Base-by-base conservation (phyloP, 1,284 basidiomycete species). In the Sphagnurus paluster region DNA sequence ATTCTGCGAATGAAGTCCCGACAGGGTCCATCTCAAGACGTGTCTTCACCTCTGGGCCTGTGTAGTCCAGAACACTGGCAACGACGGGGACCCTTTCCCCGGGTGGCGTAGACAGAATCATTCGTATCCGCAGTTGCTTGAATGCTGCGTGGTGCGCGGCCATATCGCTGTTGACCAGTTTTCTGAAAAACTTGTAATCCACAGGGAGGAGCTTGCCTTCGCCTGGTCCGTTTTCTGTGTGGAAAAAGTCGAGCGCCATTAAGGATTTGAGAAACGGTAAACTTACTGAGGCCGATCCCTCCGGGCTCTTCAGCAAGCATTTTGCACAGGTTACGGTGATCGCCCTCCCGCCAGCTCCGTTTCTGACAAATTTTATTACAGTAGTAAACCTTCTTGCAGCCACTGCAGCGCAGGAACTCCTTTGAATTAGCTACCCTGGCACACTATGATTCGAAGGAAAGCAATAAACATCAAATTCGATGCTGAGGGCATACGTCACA, bases 31-130 rank as follows among this genome's bases (percentile, higher is more conserved):
- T 14, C 20, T 42, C 40, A 11, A 42, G 28, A 6, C 17, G 16
- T 10, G 34, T 21, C 14, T 30, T 24, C 26, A 33, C 13, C 17
- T 13, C 17, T 28, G 26, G 40, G 19, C 29, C 29, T 21, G 40
- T 42, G 26, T 42, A 42, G 40, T 42, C 40, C 28, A 42, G 29
- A n/a, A 42, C 29, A 16, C 13, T 16, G 16, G 40, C 30, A n/a
- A 42, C 29, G 10, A 42, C 14, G 14, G 24, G 16, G n/a, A 28
- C n/a, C n/a, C n/a, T 11, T 14, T 40, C 20, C 19, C 29, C 14
- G n/a, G 13, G 7, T 11, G 40, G 40, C 11, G n/a, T 42, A 6
- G 28, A 32, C 14, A 7, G n/a, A 14, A 29, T 14, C 16, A 42
- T 28, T n/a, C 34, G 16, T 19, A 14, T 8, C 29, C 20, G 32